Evolutionary conservation across 2,329 filamentous ascomycete species (phyloP), one percentile per base, ranked within the genome.

Genomic region (Helotiales sp.): DNA sequence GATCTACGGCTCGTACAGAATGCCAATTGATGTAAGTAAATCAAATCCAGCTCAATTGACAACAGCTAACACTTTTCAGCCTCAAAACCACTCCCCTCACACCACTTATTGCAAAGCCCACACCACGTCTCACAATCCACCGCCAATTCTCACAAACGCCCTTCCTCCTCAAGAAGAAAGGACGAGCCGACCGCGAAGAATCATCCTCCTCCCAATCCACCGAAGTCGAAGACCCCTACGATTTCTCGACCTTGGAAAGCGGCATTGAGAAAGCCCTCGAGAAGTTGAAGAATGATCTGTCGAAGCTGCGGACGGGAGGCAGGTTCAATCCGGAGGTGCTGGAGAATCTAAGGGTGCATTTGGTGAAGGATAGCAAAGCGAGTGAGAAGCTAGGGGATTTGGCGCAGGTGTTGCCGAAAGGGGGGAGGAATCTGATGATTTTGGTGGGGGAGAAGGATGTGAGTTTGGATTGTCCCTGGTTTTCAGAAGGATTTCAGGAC

Each of bases 331-430:
- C 87, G 0, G 85, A 88, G 57, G 76, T 85, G 1, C 80, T 92
- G 32, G 89, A 91, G 77, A 80, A 78, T 22, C 73, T 92, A 62
- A 83, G 84, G 43, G 89, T 92, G n/a, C 80, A 84, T 59, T 73
- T 89, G 57, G 82, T 80, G 66, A 86, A 89, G 65, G 80, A 78
- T 57, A 76, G 74, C 24, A 86, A 84, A 66, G 80, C 85, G 66
- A 85, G 78, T 1, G 82, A 86, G 58, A 82, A 80, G 69, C 73
- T 92, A 60, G 83, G 84, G 10, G 89, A 91, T 74, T 74, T 92
- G 65, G 89, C 89, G 2, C 89, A 91, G 75, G 87, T 92, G 17
- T 81, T 91, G 45, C 87, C 88, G 0, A 88, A 89, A 73, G 88
- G 84, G 28, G 83, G 89, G 11, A 79, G 89, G 64, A 83, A 82